phyloP scores from a whole-genome alignment of 208 protist species.

The Acanthamoeba royreba region DNA sequence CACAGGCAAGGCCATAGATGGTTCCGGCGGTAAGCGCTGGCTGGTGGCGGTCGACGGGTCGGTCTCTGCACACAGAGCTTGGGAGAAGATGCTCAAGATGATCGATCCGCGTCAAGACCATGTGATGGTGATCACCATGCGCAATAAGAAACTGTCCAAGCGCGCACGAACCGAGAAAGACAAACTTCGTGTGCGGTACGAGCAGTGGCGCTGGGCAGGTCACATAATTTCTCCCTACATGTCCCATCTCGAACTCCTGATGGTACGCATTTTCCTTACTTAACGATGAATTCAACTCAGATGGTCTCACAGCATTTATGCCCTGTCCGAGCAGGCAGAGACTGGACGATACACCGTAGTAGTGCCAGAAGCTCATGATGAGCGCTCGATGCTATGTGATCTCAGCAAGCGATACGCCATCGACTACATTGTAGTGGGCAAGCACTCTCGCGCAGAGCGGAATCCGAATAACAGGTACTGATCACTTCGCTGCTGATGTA shows the following conservation, averaged over 20 bases:
- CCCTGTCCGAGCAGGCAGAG: no score
- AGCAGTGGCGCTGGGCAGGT: neutral
- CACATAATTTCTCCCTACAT: neutral
- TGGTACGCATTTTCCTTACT: neutral
- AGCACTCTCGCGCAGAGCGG: neutral
- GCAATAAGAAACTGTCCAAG: neutral
- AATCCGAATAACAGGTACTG: neutral
- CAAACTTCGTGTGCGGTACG: neutral
- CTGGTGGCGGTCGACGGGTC: neutral
- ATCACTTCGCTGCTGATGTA: neutral
- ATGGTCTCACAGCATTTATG: neutral
- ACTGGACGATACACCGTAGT: neutral
- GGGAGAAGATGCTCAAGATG: neutral
- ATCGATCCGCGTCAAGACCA: neutral
- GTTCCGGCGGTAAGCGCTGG: neutral
- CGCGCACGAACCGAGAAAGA: neutral
- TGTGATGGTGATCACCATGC: neutral
- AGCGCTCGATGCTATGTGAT: neutral
- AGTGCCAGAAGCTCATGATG: neutral
- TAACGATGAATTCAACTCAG: neutral
- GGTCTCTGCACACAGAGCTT: neutral
- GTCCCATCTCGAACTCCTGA: neutral
- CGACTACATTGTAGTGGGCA: neutral
- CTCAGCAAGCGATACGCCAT: neutral
- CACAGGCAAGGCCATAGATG: no score